Conservation (phyloP, 2,329 filamentous ascomycete species). For the Pseudohalonectria lignicola region DNA sequence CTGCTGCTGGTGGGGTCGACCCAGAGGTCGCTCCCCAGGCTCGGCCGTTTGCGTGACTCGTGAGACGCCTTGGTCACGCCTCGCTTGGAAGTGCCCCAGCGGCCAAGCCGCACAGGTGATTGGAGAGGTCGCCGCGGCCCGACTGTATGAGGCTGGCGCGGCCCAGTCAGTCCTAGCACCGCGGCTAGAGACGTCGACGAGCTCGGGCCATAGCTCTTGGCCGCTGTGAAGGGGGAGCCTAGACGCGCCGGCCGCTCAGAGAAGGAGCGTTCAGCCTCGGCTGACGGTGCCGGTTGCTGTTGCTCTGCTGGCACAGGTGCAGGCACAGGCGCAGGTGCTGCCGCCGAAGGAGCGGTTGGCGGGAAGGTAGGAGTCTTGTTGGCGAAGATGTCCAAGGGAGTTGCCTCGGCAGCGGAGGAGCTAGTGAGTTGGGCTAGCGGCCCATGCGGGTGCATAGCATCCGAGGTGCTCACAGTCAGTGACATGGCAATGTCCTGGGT, state of each 20-base stretch:
- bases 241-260: conserved; percentile 24
- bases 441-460: conserved; percentile 52
- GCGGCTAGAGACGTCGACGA: conserved; percentile 38
- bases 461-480: conserved; percentile 49
- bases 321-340: too few species aligned
- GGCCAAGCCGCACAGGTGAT: conserved; percentile 43
- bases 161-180: conserved; percentile 21
- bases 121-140: conserved; percentile 38
- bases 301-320: too few species aligned
- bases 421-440: conserved; percentile 49
- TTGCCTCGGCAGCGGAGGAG: conserved; percentile 16
- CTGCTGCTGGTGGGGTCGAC: conserved; percentile 24
- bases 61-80: conserved; percentile 32
- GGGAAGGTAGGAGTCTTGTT: too few species aligned
- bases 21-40: conserved; percentile 43
- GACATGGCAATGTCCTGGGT: conserved; percentile 53
- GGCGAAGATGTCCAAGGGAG: conserved; percentile 5
- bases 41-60: conserved; percentile 37
- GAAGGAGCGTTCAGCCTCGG: conserved; percentile 17
- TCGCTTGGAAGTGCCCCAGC: conserved; percentile 42
- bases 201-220: conserved; percentile 51
- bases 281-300: too few species aligned
- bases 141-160: conserved; percentile 35
- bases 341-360: too few species aligned
- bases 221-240: conserved; percentile 41